Evolutionary conservation across 2,329 filamentous ascomycete species (phyloP), one percentile per base, ranked within the genome.

Genomic region (Diaporthe vexans): DNA sequence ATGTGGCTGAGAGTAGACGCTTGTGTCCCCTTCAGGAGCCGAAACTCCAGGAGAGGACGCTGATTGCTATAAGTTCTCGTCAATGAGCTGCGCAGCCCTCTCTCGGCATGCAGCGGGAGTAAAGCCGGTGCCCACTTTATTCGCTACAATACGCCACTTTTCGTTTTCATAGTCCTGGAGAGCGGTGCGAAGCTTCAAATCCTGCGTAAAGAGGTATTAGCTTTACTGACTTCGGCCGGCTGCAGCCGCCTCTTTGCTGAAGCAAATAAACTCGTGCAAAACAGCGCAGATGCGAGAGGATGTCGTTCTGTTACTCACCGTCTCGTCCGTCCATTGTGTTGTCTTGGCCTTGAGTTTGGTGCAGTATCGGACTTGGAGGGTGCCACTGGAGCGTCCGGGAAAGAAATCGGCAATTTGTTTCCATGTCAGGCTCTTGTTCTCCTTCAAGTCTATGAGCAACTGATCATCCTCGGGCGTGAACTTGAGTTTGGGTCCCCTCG

Each of bases 361-460:
- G 82, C 95, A 98, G 82, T 98, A 98, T 48, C 95, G 92, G 72
- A 98, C 95, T 83, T 98, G 95, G 76, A 98, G 85, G 40, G 95
- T 98, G 24, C 95, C 95, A 59, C 94, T 97, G 74, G 94, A 97
- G 74, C 95, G 89, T 1, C 95, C 95, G 0, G 95, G 95, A 79
- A 98, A 98, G 84, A 98, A 98, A 81, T 98, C 95, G 73, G 95
- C 94, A 80, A 98, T 98, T 86, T 98, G 95, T 85, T 97, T 98
- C 95, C 95, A 98, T 6, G 95, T 97, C 81, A 98, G 87, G 81
- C 94, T 95, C 83, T 97, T 97, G 80, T 97, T 95, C 84, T 98
- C 95, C 83, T 98, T 98, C 76, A 98, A 86, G 81, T 97, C 94
- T 73, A 98, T 92, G 71, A 98, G 88, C 63, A 97, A 86, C 78